These are phyloP conservation scores for Coemansia sp. DNA, from an alignment of 192 early-diverging fungal genomes.

Conservation along the genomic window DNA sequence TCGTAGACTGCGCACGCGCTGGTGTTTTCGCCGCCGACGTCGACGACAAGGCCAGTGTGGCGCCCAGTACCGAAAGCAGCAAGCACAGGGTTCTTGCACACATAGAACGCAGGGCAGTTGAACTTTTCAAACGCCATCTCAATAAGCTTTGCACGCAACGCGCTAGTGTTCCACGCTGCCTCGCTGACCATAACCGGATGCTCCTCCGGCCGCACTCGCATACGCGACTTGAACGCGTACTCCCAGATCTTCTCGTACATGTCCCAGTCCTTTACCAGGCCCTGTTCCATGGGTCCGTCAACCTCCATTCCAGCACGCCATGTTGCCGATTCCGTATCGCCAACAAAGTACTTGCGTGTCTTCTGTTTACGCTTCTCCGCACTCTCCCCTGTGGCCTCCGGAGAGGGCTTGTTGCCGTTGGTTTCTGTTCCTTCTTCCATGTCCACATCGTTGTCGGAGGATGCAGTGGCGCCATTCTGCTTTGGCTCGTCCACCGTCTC, in stretches of 20 bases:
- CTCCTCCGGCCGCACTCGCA: slow-evolving; percentile 74
- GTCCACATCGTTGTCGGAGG: slow-evolving; percentile 26
- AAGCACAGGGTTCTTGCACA: slow-evolving; percentile 89
- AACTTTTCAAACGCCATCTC: slow-evolving; percentile 97
- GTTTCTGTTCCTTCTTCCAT: slow-evolving; percentile 17
- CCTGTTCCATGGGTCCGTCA: slow-evolving; percentile 80
- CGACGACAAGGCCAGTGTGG: slow-evolving; percentile 86
- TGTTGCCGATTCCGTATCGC: slow-evolving; percentile 65
- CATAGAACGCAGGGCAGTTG: slow-evolving; percentile 88
- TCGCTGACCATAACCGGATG: slow-evolving; percentile 93
- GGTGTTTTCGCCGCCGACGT: slow-evolving; percentile 85
- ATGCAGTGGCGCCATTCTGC: slow-evolving; percentile 1
- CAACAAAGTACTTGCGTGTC: slow-evolving; percentile 63
- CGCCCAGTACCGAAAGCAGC: slow-evolving; percentile 90
- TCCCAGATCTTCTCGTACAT: slow-evolving; percentile 90
- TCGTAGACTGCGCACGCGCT: slow-evolving; percentile 96
- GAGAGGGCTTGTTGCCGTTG: slow-evolving; percentile 1
- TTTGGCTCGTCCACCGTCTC: slow-evolving; percentile 29
- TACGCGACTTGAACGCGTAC: slow-evolving; percentile 69
- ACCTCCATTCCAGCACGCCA: slow-evolving; percentile 84
- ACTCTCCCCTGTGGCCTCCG: not conserved
- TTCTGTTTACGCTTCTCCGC: slow-evolving; percentile 10
- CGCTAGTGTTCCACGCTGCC: slow-evolving; percentile 86
- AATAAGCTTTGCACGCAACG: slow-evolving; percentile 79
- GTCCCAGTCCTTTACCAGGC: slow-evolving; percentile 95